Conservation (phyloP, 2,329 filamentous ascomycete species). For the Mycogone perniciosa region DNA sequence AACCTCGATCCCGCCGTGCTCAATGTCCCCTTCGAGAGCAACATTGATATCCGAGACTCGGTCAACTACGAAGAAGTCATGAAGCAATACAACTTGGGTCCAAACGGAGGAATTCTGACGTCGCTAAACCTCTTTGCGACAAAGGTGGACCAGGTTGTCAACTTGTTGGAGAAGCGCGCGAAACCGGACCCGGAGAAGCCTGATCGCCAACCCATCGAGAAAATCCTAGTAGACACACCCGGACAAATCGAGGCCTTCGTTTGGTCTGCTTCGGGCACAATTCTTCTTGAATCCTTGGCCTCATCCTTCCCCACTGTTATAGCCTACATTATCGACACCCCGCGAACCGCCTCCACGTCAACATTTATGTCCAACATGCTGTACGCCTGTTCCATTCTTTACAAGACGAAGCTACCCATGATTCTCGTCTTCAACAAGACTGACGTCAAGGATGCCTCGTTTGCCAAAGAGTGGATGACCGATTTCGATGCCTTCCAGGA, state of each 20-base stretch:
- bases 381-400: slow-evolving; percentile 95
- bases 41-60: slow-evolving; percentile 97
- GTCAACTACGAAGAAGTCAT: slow-evolving; percentile 99
- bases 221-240: slow-evolving; percentile 90
- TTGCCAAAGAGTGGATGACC: slow-evolving; percentile 99
- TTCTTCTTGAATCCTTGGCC: slow-evolving; percentile 85
- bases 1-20: slow-evolving; percentile 95
- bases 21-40: slow-evolving; percentile 88
- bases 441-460: slow-evolving; percentile 83
- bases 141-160: slow-evolving; percentile 93
- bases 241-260: slow-evolving; percentile 99
- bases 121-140: slow-evolving; percentile 95
- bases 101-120: slow-evolving; percentile 94
- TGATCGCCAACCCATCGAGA: slow-evolving; percentile 59
- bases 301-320: slow-evolving; percentile 95
- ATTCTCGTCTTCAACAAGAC: slow-evolving; percentile 99
- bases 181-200: slow-evolving; percentile 55
- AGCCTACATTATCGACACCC: slow-evolving; percentile 96
- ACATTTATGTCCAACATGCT: slow-evolving; percentile 99
- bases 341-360: slow-evolving; percentile 82
- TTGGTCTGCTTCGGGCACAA: slow-evolving; percentile 93
- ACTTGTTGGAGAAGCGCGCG: slow-evolving; percentile 82
- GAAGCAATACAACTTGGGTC: slow-evolving; percentile 97
- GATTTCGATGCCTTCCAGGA: slow-evolving; percentile 95
- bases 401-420: slow-evolving; percentile 98